These are phyloP conservation scores for Carnegiea gigantea DNA, from an alignment of 179 eudicot species.

Conservation along the genomic window DNA sequence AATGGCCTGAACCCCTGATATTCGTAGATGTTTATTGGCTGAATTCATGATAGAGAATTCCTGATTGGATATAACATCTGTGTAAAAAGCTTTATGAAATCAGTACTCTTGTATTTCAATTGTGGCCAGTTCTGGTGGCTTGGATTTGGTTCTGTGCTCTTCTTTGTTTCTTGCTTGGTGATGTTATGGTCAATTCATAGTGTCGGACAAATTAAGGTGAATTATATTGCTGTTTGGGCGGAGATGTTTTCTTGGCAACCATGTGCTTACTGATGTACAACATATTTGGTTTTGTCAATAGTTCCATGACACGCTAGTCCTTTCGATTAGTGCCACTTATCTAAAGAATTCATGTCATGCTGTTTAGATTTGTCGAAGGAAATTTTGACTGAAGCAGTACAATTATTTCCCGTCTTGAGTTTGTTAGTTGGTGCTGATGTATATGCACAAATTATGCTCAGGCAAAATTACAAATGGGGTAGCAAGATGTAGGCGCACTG, in stretches of 20 bases:
- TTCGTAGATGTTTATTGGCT: not conserved
- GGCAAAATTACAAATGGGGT: not conserved
- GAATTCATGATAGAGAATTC: slow-evolving; percentile 1
- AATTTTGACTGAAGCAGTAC: not conserved
- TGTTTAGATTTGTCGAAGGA: not conserved
- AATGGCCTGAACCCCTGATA: not conserved
- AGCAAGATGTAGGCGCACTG: not conserved
- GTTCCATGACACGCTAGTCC: no score
- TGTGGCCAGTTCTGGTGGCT: not conserved
- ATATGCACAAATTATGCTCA: not conserved
- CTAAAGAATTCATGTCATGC: not conserved
- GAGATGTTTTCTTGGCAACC: not conserved
- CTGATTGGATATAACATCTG: not conserved
- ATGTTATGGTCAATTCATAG: not conserved
- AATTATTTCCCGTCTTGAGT: not conserved
- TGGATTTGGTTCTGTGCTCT: not conserved
- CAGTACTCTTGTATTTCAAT: no score
- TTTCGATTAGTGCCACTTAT: no score
- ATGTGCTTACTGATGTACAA: not conserved
- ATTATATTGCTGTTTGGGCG: not conserved
- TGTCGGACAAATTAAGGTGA: not conserved
- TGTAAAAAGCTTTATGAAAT: no score
- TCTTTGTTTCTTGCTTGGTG: not conserved
- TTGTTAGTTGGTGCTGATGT: not conserved
- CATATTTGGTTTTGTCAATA: not conserved